Percentiles rank a stretch among this genome's conserved stretches.
Conservation (phyloP, 805 yeast species). For the Peterozyma xylosa region DNA sequence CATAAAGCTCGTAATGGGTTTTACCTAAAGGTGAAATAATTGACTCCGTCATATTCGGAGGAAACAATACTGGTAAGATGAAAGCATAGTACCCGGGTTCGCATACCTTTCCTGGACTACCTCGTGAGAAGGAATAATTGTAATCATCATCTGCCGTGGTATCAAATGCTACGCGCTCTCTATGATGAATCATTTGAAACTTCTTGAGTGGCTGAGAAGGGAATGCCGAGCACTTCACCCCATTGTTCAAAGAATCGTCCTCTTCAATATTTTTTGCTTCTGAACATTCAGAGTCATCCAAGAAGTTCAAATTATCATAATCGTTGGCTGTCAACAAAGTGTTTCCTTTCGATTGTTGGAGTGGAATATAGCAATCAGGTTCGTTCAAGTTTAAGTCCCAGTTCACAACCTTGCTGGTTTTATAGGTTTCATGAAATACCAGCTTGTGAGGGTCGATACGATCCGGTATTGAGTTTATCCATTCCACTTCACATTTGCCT, state of each 20-base stretch:
- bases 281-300: constrained; percentile 6
- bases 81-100: constrained; percentile 69
- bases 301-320: constrained; percentile 3
- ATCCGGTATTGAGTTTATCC: constrained; percentile 31
- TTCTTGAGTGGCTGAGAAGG: constrained; percentile 4
- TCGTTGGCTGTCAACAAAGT: background rate
- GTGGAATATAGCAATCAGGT: constrained; percentile 28
- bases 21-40: constrained; percentile 43
- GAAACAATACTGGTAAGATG: constrained; percentile 53
- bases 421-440: constrained; percentile 34
- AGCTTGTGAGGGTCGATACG: constrained; percentile 33
- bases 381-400: constrained; percentile 34
- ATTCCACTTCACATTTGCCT: constrained; percentile 34
- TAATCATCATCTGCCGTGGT: background rate
- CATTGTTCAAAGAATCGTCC: constrained; percentile 1
- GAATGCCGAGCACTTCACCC: constrained; percentile 2
- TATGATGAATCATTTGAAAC: constrained; percentile 1
- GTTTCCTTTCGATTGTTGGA: constrained; percentile 10
- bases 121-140: background rate
- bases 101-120: constrained; percentile 13
- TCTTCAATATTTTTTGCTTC: constrained; percentile 25
- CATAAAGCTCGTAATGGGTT: constrained; percentile 31
- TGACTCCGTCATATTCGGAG: constrained; percentile 57
- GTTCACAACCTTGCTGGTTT: constrained; percentile 30
- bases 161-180: constrained; percentile 2